A percentile compares a stretch with the other conserved stretches of the same genome.
Evolutionary conservation across 306 rosid genomes (phyloP).

Genomic region (Phaseolus lunatus): DNA sequence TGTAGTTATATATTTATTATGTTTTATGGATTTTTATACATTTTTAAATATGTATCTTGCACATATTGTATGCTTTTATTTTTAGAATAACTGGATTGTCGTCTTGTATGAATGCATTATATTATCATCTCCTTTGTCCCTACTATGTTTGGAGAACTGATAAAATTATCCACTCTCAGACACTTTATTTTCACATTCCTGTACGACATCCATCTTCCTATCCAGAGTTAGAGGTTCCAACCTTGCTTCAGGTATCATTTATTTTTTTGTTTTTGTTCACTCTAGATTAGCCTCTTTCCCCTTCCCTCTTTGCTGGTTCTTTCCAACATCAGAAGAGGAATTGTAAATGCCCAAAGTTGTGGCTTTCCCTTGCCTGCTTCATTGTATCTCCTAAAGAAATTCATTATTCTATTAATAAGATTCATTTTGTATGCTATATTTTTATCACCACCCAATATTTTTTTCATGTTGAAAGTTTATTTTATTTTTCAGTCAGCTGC

Average conservation of each 20-base stretch:
- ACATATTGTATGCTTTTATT: too few species aligned
- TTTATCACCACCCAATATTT: constrained; percentile 34
- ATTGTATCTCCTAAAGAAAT: constrained; percentile 9
- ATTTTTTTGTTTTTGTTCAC: constrained; percentile 26
- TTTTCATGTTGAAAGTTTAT: constrained; percentile 38
- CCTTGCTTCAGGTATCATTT: constrained; percentile 86
- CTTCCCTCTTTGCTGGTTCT: background rate
- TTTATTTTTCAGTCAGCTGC: constrained; percentile 84
- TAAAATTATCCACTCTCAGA: constrained; percentile 58
- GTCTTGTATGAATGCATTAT: too few species aligned
- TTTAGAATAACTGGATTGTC: too few species aligned
- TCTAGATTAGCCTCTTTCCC: constrained; percentile 31
- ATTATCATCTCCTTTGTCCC: background rate
- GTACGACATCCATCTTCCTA: constrained; percentile 83
- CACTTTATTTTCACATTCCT: constrained; percentile 89
- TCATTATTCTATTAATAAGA: constrained; percentile 24
- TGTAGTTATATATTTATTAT: too few species aligned
- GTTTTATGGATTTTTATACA: too few species aligned
- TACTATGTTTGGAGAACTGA: constrained; percentile 37
- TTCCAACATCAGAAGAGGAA: constrained; percentile 25
- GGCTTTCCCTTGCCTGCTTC: background rate
- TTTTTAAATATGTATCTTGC: too few species aligned
- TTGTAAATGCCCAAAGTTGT: constrained; percentile 12
- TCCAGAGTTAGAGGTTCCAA: constrained; percentile 93
- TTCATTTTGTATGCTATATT: constrained; percentile 13